Evolutionary conservation across 441 rosid genomes (phyloP).

Genomic region (Mallotus repandus): DNA sequence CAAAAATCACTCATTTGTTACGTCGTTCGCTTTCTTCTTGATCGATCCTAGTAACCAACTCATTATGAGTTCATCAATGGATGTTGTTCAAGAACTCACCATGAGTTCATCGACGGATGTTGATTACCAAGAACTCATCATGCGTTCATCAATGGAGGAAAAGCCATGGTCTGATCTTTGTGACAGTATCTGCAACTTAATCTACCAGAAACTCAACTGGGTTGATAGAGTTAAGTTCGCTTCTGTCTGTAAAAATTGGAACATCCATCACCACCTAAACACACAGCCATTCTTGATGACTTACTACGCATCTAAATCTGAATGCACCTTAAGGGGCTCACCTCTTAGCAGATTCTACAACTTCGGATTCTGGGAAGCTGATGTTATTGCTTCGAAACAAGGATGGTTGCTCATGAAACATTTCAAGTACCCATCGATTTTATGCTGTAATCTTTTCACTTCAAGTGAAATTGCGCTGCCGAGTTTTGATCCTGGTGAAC

Average conservation of each 20-base stretch:
- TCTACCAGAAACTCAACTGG: not conserved
- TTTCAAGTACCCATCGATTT: not conserved
- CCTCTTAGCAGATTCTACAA: not conserved
- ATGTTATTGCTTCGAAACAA: not conserved
- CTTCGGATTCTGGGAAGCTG: not conserved
- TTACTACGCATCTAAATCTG: not conserved
- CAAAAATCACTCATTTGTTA: too few relatives aligned
- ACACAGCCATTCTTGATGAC: not conserved
- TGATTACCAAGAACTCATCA: too few relatives aligned
- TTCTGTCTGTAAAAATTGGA: not conserved
- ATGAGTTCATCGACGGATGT: too few relatives aligned
- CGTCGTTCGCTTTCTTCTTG: too few relatives aligned
- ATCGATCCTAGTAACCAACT: too few relatives aligned
- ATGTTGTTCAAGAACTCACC: too few relatives aligned
- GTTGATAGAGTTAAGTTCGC: too few relatives aligned
- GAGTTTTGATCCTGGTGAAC: not conserved
- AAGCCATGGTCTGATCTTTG: conserved; percentile 1
- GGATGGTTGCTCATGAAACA: conserved; percentile 1
- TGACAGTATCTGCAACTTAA: not conserved
- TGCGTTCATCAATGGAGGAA: too few relatives aligned
- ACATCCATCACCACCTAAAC: not conserved
- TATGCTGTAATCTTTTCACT: not conserved
- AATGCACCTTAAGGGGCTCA: not conserved
- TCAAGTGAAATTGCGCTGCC: not conserved
- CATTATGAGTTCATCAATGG: too few relatives aligned